Percentiles rank a stretch among this genome's conserved stretches.
Evolutionary conservation across 208 protist species (phyloP).

Genomic region (Vickermania spadyakhi): DNA sequence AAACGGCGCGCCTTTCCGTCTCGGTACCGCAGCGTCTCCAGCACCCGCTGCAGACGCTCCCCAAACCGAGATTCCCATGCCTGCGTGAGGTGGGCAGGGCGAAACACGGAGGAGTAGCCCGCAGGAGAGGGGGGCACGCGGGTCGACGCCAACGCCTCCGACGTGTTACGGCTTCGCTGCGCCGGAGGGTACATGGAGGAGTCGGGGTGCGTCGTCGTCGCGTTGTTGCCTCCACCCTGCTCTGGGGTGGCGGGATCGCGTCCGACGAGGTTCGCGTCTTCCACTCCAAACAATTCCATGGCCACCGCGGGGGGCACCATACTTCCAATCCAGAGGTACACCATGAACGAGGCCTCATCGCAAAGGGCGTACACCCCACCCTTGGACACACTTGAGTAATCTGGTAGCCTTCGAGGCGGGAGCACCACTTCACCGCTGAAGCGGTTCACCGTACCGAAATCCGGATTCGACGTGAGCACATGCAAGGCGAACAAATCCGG

Average conservation of each 20-base stretch:
- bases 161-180: not conserved
- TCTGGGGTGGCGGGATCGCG: conserved; percentile 20
- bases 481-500: conserved; percentile 76
- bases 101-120: not conserved
- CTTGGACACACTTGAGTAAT: conserved; percentile 55
- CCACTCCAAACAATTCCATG: conserved; percentile 42
- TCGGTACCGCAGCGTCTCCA: conserved; percentile 53
- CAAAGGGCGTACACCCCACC: conserved; percentile 78
- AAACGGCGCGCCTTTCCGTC: conserved; percentile 73
- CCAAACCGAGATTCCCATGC: conserved; percentile 17
- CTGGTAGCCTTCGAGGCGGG: conserved; percentile 48
- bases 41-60: conserved; percentile 54
- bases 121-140: not conserved
- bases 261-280: conserved; percentile 39
- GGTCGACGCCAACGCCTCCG: not conserved
- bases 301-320: conserved; percentile 34
- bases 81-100: not conserved
- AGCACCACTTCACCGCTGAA: conserved; percentile 47
- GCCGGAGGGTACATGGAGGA: too few species aligned
- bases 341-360: conserved; percentile 65
- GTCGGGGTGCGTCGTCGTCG: too few species aligned
- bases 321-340: conserved; percentile 85
- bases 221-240: not conserved
- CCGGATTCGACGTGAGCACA: conserved; percentile 24
- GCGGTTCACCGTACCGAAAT: conserved; percentile 30